Base-by-base conservation (phyloP, 2,329 filamentous ascomycete genomes). In the Talaromyces sp. region DNA sequence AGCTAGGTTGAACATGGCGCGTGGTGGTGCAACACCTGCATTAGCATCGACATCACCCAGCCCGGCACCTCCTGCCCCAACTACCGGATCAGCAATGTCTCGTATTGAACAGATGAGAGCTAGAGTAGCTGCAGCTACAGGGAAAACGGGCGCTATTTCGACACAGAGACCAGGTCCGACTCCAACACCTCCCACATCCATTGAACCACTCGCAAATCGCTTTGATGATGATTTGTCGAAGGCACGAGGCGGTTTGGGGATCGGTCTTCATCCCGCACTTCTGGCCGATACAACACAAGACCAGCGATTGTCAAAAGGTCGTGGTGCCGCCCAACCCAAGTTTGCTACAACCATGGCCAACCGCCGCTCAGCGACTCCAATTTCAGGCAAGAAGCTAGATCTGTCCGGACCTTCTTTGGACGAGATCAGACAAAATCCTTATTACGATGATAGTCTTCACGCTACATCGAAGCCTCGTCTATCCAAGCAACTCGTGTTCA, bases 401-500 rank as follows among this genome's bases (percentile, higher is more conserved):
- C 77, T 86, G 37, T 83, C 83, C 2, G 84, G 81, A 1, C 84
- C 84, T 4, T 84, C 82, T 18, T 70, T 82, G 3, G 84, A 86
- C 64, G 85, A 86, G 67, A 81, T 82, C 21, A 82, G 80, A 65
- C 84, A 83, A 70, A 96, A 96, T 68, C 92, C 93, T 0, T 97
- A 96, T 74, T 93, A 89, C 67, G 91, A 96, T 70, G 82, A 88
- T 7, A 88, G 80, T 67, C 76, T 87, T 12, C 83, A 84, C n/a
- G 79, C 83, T 4, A 86, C 78, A 66, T 81, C 75, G 70, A 90
- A 88, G 69, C 81, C 84, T 40, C 84, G 92, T 58, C 83, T 90
- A 66, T 85, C 91, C 11, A 87, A 91, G 64, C 87, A 91, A 67
- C 82, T 99, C 18, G 80, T 92, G 12, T 98, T 99, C 81, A 96